Base-by-base conservation (phyloP, 2,329 filamentous ascomycete species). In the Cladosporium halotolerans region DNA sequence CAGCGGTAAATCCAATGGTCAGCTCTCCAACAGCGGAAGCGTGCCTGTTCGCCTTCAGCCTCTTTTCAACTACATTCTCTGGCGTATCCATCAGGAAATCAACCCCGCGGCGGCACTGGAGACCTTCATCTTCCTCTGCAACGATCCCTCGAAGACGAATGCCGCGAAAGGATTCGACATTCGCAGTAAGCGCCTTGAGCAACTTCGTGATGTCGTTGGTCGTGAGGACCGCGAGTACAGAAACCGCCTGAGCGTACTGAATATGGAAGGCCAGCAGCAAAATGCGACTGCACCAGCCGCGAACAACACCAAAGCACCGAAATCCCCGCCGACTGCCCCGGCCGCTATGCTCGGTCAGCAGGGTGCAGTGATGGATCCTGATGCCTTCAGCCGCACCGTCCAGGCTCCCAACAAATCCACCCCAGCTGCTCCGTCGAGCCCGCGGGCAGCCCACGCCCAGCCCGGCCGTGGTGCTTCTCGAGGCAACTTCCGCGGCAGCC, bases 61-160 rank as follows among this genome's bases (percentile, higher is more conserved):
- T 4, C 69, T 78, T 32, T 76, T 77, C 68, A 77, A 76, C 60
- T 75, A 77, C 58, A 73, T 77, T 23, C 62, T 78, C 7, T 78
- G 76, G 76, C 71, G 73, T 59, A 73, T 78, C 53, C 71, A 78
- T 61, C 74, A 76, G 52, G 75, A 77, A 54, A 63, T 66, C 9
- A 73, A 77, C 54, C 73, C 73, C 2, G 68, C 73, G 33, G 71
- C 73, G 36, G 73, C 74, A 8, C 68, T 77, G 4, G 75, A 75
- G 57, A 73, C 73, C 7, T 78, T 75, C 65, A 77, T 78, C 55
- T 73, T 78, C 57, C 68, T 78, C 41, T 77, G 74, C 50, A 77
- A 78, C 57, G 75, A 78, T 55, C 63, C 70, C 1, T 60, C 61
- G 23, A 77, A 77, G 61, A 71, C 74, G 45, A 62, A 65, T 10